Base-by-base conservation (phyloP, 139 green algal genomes). In the Bryopsis sp. region DNA sequence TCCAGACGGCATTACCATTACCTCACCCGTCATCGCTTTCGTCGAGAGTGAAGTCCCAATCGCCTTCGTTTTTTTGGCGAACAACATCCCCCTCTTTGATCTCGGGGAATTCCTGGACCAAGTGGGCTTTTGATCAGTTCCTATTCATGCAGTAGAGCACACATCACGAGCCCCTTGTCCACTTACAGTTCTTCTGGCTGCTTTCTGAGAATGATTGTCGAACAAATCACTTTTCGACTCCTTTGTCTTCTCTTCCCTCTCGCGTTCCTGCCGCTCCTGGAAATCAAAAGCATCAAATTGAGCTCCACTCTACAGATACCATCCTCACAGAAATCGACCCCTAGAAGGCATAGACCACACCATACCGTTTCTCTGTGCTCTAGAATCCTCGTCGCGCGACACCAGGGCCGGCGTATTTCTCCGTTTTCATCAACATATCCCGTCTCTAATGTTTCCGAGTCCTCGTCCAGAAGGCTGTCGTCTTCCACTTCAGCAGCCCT, bases 351-450 rank as follows among this genome's bases (percentile, higher is more conserved):
- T 46, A 33, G 29, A 50, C 59, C 59, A 67, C 8, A 6, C 8
- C 15, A 3, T 38, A 88, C 82, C 28, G 61, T 59, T 73, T 94
- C 88, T 8, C 79, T 77, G 47, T 95, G 86, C 61, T 96, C 89
- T 54, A 92, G 61, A 7, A 95, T 76, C 48, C 88, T 78, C 6
- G 88, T 94, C 32, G 76, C 83, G 29, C 82, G 73, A 74, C 87
- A 92, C 88, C 89, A 94, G 1, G 87, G 88, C 32, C 88, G 60
- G 70, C 68, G 64, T 76, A 92, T 74, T 79, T 94, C 75, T 0
- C 86, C 88, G 2, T 81, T 64, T 46, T 88, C 81, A 62, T 84
- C 86, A 38, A 85, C 19, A n/a, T 75, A 72, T 2, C 85, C 81
- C 26, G 83, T 89, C 72, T 88, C 79, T 39, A 67, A 64, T 0